Evolutionary conservation across 1,284 basidiomycete genomes (phyloP).

Genomic region (Trichosporon faecale): DNA sequence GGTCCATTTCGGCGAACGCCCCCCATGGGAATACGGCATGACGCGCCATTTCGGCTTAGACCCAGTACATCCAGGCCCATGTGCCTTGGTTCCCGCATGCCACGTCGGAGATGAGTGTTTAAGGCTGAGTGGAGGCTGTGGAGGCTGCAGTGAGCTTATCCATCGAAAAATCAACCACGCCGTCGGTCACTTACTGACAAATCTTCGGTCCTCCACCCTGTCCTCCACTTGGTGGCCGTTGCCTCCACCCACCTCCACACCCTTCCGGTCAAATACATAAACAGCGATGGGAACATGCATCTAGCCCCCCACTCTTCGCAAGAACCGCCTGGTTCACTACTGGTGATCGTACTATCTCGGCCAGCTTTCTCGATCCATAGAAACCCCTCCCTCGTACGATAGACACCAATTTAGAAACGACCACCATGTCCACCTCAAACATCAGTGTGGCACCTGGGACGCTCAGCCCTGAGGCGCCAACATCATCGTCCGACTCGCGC

Average conservation of each 20-base stretch:
- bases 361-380: background rate
- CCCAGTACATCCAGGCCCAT: background rate
- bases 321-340: background rate
- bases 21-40: background rate
- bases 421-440: background rate
- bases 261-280: background rate
- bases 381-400: background rate
- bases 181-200: background rate
- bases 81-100: background rate
- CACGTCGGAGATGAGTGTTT: background rate
- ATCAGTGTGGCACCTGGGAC: slow-evolving; percentile 2
- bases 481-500: background rate
- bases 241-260: background rate
- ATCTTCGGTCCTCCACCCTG: background rate
- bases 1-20: too few relatives aligned
- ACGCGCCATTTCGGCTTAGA: background rate
- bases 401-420: background rate
- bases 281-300: background rate
- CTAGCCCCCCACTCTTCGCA: background rate
- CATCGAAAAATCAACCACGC: background rate
- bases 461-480: background rate
- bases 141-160: background rate
- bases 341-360: background rate
- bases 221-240: background rate
- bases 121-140: too few relatives aligned